Evolutionary conservation across 2,329 filamentous ascomycete genomes (phyloP).

Genomic region (Botryotinia narcissicola): DNA sequence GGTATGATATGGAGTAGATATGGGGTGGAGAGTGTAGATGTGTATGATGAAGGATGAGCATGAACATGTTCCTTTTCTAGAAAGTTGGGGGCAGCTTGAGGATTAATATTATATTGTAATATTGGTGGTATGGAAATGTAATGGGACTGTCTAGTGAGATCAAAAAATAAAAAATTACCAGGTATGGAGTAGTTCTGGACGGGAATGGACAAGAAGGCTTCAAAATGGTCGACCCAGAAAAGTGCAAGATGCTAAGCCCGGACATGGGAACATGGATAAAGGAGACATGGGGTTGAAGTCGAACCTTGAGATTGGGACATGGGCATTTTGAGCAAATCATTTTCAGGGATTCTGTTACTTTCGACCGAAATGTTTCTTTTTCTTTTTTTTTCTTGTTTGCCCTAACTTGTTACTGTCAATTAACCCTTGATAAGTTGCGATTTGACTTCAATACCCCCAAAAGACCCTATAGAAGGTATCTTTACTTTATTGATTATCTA

Average conservation of each 20-base stretch:
- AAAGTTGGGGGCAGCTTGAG: slow-evolving; percentile 16
- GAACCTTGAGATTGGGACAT: slow-evolving; percentile 9
- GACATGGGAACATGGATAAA: slow-evolving; percentile 7
- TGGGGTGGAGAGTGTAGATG: slow-evolving; percentile 9
- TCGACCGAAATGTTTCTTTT: background rate
- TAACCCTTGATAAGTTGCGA: background rate
- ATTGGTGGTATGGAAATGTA: slow-evolving; percentile 9
- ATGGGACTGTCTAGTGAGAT: slow-evolving; percentile 13
- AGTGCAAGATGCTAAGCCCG: slow-evolving; percentile 16
- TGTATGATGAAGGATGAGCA: slow-evolving; percentile 8
- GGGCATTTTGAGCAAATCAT: slow-evolving; percentile 14
- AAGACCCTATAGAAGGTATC: background rate
- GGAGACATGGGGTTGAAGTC: background rate
- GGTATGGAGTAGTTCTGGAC: slow-evolving; percentile 8
- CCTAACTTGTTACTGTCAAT: background rate
- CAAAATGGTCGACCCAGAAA: slow-evolving; percentile 7
- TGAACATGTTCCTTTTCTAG: slow-evolving; percentile 9
- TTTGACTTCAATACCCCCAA: slow-evolving; percentile 14
- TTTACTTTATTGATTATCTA: background rate
- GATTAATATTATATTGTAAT: slow-evolving; percentile 10
- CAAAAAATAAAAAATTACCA: background rate
- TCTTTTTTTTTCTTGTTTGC: background rate
- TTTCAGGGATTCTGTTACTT: background rate
- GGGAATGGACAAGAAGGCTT: background rate
- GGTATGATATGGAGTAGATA: slow-evolving; percentile 12